Conservation (phyloP, 306 rosid species). For the Calophaca sinica region DNA sequence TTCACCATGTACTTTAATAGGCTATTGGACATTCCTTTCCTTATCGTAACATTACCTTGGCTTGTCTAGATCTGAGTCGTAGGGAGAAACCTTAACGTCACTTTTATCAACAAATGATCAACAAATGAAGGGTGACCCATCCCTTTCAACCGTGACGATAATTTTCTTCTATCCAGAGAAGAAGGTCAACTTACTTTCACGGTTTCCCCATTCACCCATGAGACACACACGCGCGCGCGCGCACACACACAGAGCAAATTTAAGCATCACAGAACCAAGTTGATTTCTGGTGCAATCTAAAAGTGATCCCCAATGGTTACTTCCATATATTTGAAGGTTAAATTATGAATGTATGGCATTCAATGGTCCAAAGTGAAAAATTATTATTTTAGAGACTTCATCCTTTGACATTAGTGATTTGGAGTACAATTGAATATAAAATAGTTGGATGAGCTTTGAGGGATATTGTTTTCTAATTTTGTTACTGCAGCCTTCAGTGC, state of each 20-base stretch:
- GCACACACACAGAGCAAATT: neutral
- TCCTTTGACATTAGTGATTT: neutral
- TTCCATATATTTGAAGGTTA: slow-evolving; percentile 23
- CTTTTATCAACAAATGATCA: neutral
- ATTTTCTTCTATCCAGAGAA: no score
- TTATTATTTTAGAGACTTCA: slow-evolving; percentile 17
- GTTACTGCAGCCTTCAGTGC: slow-evolving; percentile 7
- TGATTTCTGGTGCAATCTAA: neutral
- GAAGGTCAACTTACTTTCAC: no score
- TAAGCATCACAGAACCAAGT: neutral
- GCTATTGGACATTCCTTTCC: neutral
- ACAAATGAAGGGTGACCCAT: neutral
- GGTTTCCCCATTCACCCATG: neutral
- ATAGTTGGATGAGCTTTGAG: slow-evolving; percentile 32
- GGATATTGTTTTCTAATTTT: slow-evolving; percentile 19
- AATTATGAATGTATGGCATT: slow-evolving; percentile 4
- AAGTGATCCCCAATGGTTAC: neutral
- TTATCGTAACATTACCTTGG: neutral
- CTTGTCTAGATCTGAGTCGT: neutral
- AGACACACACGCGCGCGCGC: no score
- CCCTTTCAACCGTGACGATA: slow-evolving; percentile 3
- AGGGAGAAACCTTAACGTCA: neutral
- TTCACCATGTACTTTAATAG: neutral
- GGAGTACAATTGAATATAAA: slow-evolving; percentile 21
- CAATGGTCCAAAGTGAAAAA: neutral